phyloP scores from a whole-genome alignment of 331 rosid species.

The Cydonia oblonga region DNA sequence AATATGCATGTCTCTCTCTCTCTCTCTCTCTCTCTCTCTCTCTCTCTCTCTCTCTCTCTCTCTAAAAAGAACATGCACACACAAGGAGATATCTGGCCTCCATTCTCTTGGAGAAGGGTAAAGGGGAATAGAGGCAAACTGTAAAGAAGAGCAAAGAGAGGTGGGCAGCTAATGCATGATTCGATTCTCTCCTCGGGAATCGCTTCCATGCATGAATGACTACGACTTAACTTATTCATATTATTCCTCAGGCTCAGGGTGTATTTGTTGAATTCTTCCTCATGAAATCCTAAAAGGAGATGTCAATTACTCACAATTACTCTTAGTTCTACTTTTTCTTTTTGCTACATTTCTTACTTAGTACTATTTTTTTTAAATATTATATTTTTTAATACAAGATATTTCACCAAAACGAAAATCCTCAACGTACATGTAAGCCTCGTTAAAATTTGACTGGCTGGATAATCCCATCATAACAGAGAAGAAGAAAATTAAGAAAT shows the following conservation, averaged over 20 bases:
- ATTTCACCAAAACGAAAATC: no score
- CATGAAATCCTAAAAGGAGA: neutral
- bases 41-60: constrained; percentile 11
- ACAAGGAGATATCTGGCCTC: constrained; percentile 37
- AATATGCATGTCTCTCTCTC: neutral
- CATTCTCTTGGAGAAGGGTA: constrained; percentile 98
- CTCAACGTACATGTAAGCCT: neutral
- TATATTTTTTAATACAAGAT: neutral
- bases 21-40: no score
- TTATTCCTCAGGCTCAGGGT: neutral
- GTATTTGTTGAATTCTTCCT: neutral
- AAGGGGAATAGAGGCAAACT: constrained; percentile 58
- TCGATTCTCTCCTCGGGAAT: constrained; percentile 70
- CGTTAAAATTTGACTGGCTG: no score
- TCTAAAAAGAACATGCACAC: constrained; percentile 9
- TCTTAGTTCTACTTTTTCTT: neutral
- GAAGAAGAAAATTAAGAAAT: no score
- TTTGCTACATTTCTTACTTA: neutral
- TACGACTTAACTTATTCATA: constrained; percentile 42
- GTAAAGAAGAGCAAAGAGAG: constrained; percentile 37
- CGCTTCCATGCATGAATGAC: constrained; percentile 85
- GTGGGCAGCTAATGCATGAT: constrained; percentile 30
- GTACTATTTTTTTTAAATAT: neutral
- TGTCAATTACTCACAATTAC: neutral
- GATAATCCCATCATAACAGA: no score